These are phyloP conservation scores for Penstemon eatonii DNA, from an alignment of 257 asterid genomes.

Conservation along the genomic window DNA sequence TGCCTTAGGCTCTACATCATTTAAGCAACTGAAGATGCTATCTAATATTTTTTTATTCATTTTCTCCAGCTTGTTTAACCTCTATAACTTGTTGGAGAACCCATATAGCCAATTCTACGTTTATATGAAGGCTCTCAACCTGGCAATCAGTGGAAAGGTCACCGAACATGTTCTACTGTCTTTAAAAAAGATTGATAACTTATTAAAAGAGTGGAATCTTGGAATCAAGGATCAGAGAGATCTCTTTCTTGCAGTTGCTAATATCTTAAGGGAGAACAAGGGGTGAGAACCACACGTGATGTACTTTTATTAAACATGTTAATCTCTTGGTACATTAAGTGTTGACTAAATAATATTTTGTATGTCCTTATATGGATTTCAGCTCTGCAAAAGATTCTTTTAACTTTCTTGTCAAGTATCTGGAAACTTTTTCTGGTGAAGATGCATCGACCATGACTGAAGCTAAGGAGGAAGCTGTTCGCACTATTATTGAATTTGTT, in stretches of 20 bases:
- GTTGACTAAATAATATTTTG: not conserved
- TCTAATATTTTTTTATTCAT: conserved; percentile 26
- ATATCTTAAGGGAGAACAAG: conserved; percentile 64
- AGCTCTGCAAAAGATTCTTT: conserved; percentile 79
- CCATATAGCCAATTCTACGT: conserved; percentile 85
- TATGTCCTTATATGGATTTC: conserved; percentile 34
- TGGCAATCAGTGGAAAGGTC: conserved; percentile 73
- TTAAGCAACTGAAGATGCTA: not conserved
- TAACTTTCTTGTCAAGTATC: conserved; percentile 77
- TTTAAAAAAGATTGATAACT: conserved; percentile 66
- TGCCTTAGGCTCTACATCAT: not conserved
- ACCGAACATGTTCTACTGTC: conserved; percentile 80
- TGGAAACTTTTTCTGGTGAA: conserved; percentile 80
- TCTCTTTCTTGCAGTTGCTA: conserved; percentile 71
- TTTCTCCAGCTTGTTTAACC: conserved; percentile 72
- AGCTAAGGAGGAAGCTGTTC: conserved; percentile 88
- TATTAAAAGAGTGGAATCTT: conserved; percentile 82
- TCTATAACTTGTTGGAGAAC: conserved; percentile 86
- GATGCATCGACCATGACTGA: conserved; percentile 57
- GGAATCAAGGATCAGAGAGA: conserved; percentile 78
- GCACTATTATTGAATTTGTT: conserved; percentile 72
- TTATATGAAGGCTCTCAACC: conserved; percentile 82
- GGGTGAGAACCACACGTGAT: conserved; percentile 48
- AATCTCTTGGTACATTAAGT: not conserved
- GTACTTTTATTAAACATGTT: not conserved